Evolutionary conservation across 1,284 basidiomycete species (phyloP).

Genomic region (Mycena sp.): DNA sequence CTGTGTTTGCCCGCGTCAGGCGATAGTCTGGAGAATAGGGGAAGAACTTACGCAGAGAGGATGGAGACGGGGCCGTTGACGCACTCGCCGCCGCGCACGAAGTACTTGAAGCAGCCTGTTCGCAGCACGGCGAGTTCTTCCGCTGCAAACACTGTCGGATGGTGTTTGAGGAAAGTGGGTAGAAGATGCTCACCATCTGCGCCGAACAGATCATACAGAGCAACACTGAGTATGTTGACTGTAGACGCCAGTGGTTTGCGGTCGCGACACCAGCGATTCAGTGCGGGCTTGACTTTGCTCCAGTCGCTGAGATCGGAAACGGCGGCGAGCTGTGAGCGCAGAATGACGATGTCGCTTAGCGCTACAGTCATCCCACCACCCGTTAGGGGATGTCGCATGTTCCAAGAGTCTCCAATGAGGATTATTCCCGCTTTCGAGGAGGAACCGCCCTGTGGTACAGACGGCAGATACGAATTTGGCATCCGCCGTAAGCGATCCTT

Average conservation of each 20-base stretch:
- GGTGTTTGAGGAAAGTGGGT: constrained; percentile 3
- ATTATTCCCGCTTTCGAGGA: constrained; percentile 78
- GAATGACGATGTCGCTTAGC: constrained; percentile 82
- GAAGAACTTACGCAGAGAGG: constrained; percentile 74
- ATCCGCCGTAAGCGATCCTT: constrained; percentile 86
- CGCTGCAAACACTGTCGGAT: constrained; percentile 53
- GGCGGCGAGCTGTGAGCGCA: constrained; percentile 69
- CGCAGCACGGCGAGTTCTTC: constrained; percentile 85
- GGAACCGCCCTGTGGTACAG: constrained; percentile 78
- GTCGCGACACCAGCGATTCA: constrained; percentile 86
- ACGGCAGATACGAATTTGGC: constrained; percentile 96
- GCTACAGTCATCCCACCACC: constrained; percentile 98
- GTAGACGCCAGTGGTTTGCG: constrained; percentile 86
- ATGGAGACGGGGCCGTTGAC: constrained; percentile 90
- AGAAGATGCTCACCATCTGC: constrained; percentile 73
- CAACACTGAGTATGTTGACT: constrained; percentile 91
- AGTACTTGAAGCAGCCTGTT: constrained; percentile 97
- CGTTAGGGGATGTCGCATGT: constrained; percentile 98
- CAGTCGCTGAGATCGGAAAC: constrained; percentile 68
- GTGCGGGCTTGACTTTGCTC: constrained; percentile 63
- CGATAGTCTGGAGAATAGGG: not conserved
- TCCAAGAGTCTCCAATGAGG: constrained; percentile 96
- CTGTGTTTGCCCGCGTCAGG: constrained; percentile 35
- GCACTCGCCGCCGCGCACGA: constrained; percentile 93
- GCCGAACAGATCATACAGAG: constrained; percentile 91